These are phyloP conservation scores for Termitomyces bulborhizus DNA, from an alignment of 768 basidiomycete genomes.

Conservation along the genomic window DNA sequence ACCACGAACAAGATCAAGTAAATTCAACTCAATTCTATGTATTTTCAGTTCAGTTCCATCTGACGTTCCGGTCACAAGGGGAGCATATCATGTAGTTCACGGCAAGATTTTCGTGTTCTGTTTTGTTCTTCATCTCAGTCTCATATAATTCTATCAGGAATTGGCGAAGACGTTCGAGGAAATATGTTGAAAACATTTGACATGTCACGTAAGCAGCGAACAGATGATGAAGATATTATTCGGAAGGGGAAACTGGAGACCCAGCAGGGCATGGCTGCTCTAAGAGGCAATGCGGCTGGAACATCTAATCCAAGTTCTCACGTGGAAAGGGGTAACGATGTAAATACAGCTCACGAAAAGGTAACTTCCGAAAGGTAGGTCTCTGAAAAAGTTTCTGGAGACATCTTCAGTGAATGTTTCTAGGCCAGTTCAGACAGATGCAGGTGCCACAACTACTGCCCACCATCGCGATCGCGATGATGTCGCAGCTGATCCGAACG, in stretches of 20 bases:
- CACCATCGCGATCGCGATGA: neutral
- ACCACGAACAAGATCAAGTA: neutral
- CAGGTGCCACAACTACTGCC: neutral
- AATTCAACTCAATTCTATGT: too few relatives aligned
- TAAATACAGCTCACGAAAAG: neutral
- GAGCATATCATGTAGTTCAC: neutral
- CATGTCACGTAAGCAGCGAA: conserved; percentile 19
- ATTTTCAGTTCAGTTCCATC: too few relatives aligned
- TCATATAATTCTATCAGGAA: conserved; percentile 19
- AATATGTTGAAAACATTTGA: conserved; percentile 35
- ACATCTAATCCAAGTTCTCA: neutral
- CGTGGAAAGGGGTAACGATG: neutral
- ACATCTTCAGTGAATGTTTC: neutral
- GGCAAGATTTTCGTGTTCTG: neutral
- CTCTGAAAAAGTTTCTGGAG: too few relatives aligned
- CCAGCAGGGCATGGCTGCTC: conserved; percentile 29
- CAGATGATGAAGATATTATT: conserved; percentile 29
- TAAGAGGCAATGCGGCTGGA: conserved; percentile 9
- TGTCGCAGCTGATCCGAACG: neutral
- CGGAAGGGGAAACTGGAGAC: conserved; percentile 32
- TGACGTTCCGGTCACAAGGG: neutral
- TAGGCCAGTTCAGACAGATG: neutral
- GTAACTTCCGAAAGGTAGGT: neutral
- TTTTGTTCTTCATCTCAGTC: too few relatives aligned
- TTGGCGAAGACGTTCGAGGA: conserved; percentile 40